phyloP scores from a whole-genome alignment of 768 basidiomycete genomes.

The Phanerochaete carnosa region DNA sequence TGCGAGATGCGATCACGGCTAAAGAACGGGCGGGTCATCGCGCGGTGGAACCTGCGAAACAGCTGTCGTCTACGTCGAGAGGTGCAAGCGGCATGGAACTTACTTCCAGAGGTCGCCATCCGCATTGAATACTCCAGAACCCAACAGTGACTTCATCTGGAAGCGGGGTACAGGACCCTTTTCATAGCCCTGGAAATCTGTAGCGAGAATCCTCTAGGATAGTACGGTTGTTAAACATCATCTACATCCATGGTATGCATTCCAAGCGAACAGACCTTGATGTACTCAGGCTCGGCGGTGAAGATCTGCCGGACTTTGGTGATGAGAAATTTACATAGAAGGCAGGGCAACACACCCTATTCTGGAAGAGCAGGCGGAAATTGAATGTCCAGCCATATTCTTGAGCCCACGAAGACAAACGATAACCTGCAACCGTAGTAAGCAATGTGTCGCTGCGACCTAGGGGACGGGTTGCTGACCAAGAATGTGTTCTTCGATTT shows the following conservation, averaged over 20 bases:
- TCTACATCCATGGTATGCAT: not conserved
- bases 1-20: slow-evolving; percentile 21
- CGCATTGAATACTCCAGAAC: slow-evolving; percentile 58
- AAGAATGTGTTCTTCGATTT: not conserved
- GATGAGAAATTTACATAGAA: not conserved
- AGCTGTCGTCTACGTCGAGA: not conserved
- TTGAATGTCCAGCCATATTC: slow-evolving; percentile 19
- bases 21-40: slow-evolving; percentile 73
- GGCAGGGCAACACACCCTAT: slow-evolving; percentile 24
- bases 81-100: not conserved
- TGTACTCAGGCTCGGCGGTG: slow-evolving; percentile 46
- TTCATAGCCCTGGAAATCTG: slow-evolving; percentile 40
- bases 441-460: not conserved
- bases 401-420: not conserved
- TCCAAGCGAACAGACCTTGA: slow-evolving; percentile 31
- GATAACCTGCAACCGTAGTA: not conserved
- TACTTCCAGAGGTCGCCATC: slow-evolving; percentile 73
- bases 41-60: slow-evolving; percentile 50
- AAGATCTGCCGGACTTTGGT: slow-evolving; percentile 31
- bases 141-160: slow-evolving; percentile 37
- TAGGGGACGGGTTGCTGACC: not conserved
- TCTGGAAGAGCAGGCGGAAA: slow-evolving; percentile 33
- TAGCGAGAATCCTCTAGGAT: slow-evolving; percentile 38
- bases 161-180: slow-evolving; percentile 31
- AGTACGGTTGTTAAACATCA: not conserved